Percentiles rank a stretch among this genome's conserved stretches.
These are phyloP conservation scores for Sechiopsis laciniata DNA, from an alignment of 306 rosid genomes.

Conservation along the genomic window DNA sequence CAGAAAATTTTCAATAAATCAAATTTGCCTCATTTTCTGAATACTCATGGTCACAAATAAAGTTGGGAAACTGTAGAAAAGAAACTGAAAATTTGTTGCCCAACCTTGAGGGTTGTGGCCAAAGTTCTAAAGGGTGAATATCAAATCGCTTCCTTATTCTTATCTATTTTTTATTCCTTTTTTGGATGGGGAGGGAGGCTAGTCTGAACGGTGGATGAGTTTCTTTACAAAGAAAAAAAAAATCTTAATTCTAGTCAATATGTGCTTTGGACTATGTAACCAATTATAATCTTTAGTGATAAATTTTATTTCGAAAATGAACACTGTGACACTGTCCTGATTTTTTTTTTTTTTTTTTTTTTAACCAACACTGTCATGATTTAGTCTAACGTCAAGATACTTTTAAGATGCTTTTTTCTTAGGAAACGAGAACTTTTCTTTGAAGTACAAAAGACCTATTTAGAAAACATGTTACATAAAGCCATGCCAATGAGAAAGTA, in stretches of 20 bases:
- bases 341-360: no score
- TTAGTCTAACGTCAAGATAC: conserved; percentile 9
- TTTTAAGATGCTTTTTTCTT: neutral
- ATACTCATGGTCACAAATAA: neutral
- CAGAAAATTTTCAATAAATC: neutral
- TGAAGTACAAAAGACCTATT: no score
- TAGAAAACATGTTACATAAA: no score
- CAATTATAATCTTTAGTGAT: neutral
- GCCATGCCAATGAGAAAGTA: no score
- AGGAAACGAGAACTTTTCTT: no score
- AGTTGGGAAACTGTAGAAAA: no score
- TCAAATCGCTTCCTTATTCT: neutral
- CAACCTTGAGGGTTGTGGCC: conserved; percentile 9
- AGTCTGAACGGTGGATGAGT: neutral
- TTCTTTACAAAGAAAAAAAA: no score
- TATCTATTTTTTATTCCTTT: neutral
- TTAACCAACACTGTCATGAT: no score
- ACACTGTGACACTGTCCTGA: no score
- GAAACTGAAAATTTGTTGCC: neutral
- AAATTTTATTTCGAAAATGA: neutral
- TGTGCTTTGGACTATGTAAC: neutral
- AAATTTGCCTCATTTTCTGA: neutral
- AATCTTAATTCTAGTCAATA: neutral
- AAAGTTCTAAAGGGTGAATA: neutral
- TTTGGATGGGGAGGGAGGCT: neutral